Base-by-base conservation (phyloP, 2,329 filamentous ascomycete species). In the Ustulina deusta region DNA sequence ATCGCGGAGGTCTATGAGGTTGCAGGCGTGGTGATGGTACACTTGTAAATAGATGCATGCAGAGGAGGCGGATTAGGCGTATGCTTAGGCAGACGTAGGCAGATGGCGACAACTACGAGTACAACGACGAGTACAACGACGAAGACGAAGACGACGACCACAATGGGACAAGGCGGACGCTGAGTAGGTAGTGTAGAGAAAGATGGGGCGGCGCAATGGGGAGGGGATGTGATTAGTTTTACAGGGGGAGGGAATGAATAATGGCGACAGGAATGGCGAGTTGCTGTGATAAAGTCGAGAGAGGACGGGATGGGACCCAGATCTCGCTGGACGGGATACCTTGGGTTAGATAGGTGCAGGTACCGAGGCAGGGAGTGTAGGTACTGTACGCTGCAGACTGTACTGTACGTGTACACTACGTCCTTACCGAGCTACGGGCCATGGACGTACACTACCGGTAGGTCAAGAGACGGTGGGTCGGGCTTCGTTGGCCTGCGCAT, bases 161-260 rank as follows among this genome's bases (percentile, higher is more conserved):
- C 46, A 48, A 63, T 49, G 32, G 29, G 52, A 63, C 56, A 63
- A 61, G 51, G 51, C 61, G 52, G 42, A 58, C 63, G 54, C 58
- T 52, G 58, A 40, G 54, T 51, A 66, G 54, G 62, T 46, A 60
- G 46, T 42, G 62, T 59, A 58, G 42, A 51, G 57, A 66, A 69
- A 64, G 67, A 69, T 67, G 67, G 63, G 63, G 63, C 66, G 56
- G 60, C 66, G 63, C 60, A 69, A 67, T 49, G 61, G 65, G 58
- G 65, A 64, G 64, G 61, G 60, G 67, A 69, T 46, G 27, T 27
- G 32, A 42, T 54, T 62, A 66, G 56, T 59, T 52, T 64, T 69
- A 55, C 64, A 69, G 63, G 68, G 66, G 67, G 46, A 63, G 51
- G 36, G 42, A 59, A 57, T 32, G 48, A 29, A 54, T 15, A 36